Conservation (phyloP, 2,329 filamentous ascomycete genomes). For the Aspergillus hiratsukae region DNA sequence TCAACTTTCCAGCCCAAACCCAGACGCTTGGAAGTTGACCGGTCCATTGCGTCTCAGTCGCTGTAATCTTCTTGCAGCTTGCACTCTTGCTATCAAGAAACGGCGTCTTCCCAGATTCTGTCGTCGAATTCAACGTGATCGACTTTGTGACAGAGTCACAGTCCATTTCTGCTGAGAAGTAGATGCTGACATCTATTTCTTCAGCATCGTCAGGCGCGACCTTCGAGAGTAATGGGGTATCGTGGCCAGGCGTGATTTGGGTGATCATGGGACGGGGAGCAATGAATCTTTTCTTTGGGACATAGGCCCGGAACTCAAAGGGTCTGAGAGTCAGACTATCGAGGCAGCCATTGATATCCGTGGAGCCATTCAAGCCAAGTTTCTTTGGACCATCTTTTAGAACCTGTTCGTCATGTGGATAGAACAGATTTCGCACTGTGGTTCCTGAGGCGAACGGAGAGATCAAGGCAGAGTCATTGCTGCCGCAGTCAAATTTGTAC, state of each 20-base stretch:
- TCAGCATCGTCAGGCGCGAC: constrained; percentile 39
- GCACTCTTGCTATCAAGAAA: constrained; percentile 44
- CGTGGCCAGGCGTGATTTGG: constrained; percentile 58
- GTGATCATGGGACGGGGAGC: constrained; percentile 56
- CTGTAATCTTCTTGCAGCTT: constrained; percentile 41
- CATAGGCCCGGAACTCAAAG: constrained; percentile 59
- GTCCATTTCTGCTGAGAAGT: constrained; percentile 59
- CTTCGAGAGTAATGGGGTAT: constrained; percentile 51
- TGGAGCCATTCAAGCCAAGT: constrained; percentile 47
- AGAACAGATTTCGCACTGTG: constrained; percentile 60
- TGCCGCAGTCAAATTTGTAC: constrained; percentile 57
- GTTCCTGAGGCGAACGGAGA: constrained; percentile 52
- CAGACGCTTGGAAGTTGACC: constrained; percentile 54
- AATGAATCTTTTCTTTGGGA: constrained; percentile 49
- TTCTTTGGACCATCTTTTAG: constrained; percentile 45
- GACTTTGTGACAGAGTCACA: constrained; percentile 51
- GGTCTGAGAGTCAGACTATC: constrained; percentile 48
- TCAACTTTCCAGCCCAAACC: constrained; percentile 50
- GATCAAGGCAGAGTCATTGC: constrained; percentile 48
- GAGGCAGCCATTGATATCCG: constrained; percentile 53
- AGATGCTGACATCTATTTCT: constrained; percentile 48
- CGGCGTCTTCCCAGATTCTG: constrained; percentile 42
- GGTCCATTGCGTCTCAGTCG: constrained; percentile 35
- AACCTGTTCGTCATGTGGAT: constrained; percentile 54
- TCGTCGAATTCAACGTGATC: constrained; percentile 52